These are phyloP conservation scores for Globisporangium alternatum DNA, from an alignment of 352 stramenopile genomes.

Conservation along the genomic window DNA sequence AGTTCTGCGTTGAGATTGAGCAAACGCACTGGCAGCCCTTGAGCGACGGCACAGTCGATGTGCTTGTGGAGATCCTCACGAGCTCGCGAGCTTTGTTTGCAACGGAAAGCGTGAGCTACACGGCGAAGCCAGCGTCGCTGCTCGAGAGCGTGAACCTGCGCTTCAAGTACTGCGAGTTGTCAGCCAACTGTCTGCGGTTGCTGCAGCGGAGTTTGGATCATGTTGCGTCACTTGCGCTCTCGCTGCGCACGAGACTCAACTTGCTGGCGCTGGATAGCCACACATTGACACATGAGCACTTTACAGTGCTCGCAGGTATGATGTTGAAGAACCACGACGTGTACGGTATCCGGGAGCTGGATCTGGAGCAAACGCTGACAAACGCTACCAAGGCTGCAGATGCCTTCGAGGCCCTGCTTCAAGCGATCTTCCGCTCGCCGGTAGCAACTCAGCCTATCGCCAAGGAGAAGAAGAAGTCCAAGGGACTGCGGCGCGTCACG, in stretches of 20 bases:
- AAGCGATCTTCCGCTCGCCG: neutral
- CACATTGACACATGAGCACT: neutral
- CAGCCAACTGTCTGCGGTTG: neutral
- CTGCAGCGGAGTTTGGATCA: neutral
- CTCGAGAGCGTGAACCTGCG: neutral
- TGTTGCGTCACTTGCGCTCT: neutral
- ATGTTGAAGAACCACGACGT: neutral
- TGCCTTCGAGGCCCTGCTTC: neutral
- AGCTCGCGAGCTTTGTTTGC: too few relatives aligned
- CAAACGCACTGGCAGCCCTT: too few relatives aligned
- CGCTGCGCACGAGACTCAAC: neutral
- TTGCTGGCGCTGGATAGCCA: neutral
- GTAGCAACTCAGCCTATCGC: too few relatives aligned
- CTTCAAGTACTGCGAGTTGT: neutral
- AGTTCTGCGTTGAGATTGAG: too few relatives aligned
- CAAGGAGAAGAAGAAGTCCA: too few relatives aligned
- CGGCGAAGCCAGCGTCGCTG: neutral
- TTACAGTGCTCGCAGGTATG: neutral
- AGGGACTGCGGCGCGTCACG: neutral
- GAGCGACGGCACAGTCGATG: too few relatives aligned
- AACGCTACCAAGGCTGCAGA: too few relatives aligned
- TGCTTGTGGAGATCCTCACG: too few relatives aligned
- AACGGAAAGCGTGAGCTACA: too few relatives aligned
- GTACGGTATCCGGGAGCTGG: neutral
- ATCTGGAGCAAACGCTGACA: neutral